phyloP scores from a whole-genome alignment of 2,329 filamentous ascomycete genomes.

The Exserohilum rostratum region DNA sequence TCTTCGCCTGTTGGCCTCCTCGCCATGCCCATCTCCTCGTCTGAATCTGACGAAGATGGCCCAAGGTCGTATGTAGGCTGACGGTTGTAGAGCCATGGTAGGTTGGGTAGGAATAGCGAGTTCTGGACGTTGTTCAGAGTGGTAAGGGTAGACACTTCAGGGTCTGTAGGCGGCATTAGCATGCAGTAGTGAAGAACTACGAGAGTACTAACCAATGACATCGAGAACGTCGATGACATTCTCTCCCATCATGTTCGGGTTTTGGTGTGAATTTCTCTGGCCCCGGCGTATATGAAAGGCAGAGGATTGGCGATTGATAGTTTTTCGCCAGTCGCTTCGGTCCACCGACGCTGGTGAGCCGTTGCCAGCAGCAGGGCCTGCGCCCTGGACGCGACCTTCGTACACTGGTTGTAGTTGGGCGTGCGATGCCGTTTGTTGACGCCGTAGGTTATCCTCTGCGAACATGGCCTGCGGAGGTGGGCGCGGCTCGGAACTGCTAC shows the following conservation, averaged over 20 bases:
- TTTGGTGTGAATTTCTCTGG: slow-evolving; percentile 48
- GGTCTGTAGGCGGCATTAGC: slow-evolving; percentile 62
- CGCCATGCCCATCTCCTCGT: slow-evolving; percentile 32
- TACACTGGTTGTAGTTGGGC: slow-evolving; percentile 42
- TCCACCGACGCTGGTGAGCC: slow-evolving; percentile 23
- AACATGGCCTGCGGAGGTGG: slow-evolving; percentile 31
- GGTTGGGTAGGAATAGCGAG: slow-evolving; percentile 81
- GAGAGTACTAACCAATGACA: slow-evolving; percentile 64
- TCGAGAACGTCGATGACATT: slow-evolving; percentile 71
- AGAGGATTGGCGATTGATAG: slow-evolving; percentile 29
- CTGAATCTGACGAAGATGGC: slow-evolving; percentile 48
- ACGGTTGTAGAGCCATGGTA: slow-evolving; percentile 76
- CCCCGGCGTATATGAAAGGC: slow-evolving; percentile 36
- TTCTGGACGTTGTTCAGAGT: slow-evolving; percentile 93
- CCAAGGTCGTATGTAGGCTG: slow-evolving; percentile 78
- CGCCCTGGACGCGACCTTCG: slow-evolving; percentile 29
- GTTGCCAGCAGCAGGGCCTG: slow-evolving; percentile 9
- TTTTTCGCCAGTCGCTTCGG: slow-evolving; percentile 23
- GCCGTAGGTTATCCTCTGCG: slow-evolving; percentile 33
- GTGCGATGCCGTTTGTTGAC: slow-evolving; percentile 33
- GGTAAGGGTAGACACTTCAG: slow-evolving; percentile 80
- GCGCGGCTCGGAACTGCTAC: slow-evolving; percentile 44
- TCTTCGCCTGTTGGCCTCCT: slow-evolving; percentile 15
- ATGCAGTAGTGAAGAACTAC: neutral
- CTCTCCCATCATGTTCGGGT: slow-evolving; percentile 59